A percentile compares a stretch with the other conserved stretches of the same genome.
Conservation (phyloP, 2,329 filamentous ascomycete genomes). For the Rhinocladiella similis region DNA sequence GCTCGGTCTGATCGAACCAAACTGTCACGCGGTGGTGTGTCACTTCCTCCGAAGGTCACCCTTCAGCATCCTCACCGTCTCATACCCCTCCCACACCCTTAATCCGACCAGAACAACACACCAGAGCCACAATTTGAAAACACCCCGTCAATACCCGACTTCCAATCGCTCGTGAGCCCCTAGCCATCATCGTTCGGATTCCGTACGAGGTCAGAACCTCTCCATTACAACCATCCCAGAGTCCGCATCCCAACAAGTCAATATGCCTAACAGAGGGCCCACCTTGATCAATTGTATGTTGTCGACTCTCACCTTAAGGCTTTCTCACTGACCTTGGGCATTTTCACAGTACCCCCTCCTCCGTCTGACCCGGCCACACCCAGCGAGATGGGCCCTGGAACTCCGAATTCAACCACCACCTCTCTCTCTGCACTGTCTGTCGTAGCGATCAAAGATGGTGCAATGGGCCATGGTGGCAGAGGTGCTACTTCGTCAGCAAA, state of each 20-base stretch:
- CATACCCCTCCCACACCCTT: too few relatives aligned
- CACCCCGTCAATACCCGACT: too few relatives aligned
- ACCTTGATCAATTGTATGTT: conserved; percentile 26
- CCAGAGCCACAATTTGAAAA: too few relatives aligned
- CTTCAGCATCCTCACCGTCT: too few relatives aligned
- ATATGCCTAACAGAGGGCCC: conserved; percentile 25
- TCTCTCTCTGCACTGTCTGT: conserved; percentile 90
- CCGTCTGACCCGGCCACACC: conserved; percentile 82
- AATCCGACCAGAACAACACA: too few relatives aligned
- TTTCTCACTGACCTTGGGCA: conserved; percentile 60
- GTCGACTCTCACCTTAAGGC: neutral
- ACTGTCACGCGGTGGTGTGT: too few relatives aligned
- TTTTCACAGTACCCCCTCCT: conserved; percentile 78
- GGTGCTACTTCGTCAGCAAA: conserved; percentile 61
- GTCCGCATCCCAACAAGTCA: neutral
- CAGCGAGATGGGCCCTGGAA: conserved; percentile 84
- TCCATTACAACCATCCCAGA: too few relatives aligned
- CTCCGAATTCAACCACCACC: conserved; percentile 87
- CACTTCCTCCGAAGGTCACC: too few relatives aligned
- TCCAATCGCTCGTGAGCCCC: too few relatives aligned
- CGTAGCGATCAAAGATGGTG: conserved; percentile 93
- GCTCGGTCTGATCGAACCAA: too few relatives aligned
- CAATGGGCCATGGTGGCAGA: conserved; percentile 70
- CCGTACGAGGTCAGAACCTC: too few relatives aligned
- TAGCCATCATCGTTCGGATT: too few relatives aligned